Conservation (phyloP, 1,139 yeast species). For the Suhomyces maxii region DNA sequence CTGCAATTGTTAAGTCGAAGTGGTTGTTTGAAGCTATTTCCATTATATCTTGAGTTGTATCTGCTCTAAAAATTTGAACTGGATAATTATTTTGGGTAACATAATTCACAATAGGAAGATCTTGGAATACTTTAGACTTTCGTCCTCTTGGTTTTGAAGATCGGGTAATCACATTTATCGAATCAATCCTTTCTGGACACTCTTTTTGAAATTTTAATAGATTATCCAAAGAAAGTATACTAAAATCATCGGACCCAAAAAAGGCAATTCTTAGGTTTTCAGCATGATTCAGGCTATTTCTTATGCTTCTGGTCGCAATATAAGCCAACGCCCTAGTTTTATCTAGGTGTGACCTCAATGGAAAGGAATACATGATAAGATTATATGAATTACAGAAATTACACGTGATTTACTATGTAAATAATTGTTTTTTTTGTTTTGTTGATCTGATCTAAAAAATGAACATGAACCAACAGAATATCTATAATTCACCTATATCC, state of each 20-base stretch:
- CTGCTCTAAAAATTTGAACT: slow-evolving; percentile 58
- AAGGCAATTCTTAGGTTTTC: slow-evolving; percentile 47
- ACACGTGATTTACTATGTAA: not conserved
- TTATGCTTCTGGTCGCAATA: too few species aligned
- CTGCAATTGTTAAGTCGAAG: slow-evolving; percentile 77
- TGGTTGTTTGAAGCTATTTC: slow-evolving; percentile 18
- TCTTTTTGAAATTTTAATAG: slow-evolving; percentile 37
- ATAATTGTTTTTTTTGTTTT: not conserved
- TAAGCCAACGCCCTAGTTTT: too few species aligned
- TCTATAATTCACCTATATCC: not conserved
- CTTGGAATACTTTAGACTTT: slow-evolving; percentile 45
- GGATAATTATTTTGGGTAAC: slow-evolving; percentile 3
- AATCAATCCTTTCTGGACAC: slow-evolving; percentile 32
- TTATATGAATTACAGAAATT: too few species aligned
- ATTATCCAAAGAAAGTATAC: slow-evolving; percentile 55
- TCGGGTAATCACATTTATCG: slow-evolving; percentile 65
- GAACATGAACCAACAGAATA: not conserved
- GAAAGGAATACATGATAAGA: too few species aligned
- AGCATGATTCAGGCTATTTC: not conserved
- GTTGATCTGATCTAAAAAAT: not conserved
- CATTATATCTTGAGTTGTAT: slow-evolving; percentile 54
- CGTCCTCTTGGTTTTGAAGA: slow-evolving; percentile 74
- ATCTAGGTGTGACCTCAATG: too few species aligned
- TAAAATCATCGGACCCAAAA: slow-evolving; percentile 82
- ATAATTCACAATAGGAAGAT: slow-evolving; percentile 54